Conservation (phyloP, 108 stramenopile genomes). For the Skeletonema tropicum region DNA sequence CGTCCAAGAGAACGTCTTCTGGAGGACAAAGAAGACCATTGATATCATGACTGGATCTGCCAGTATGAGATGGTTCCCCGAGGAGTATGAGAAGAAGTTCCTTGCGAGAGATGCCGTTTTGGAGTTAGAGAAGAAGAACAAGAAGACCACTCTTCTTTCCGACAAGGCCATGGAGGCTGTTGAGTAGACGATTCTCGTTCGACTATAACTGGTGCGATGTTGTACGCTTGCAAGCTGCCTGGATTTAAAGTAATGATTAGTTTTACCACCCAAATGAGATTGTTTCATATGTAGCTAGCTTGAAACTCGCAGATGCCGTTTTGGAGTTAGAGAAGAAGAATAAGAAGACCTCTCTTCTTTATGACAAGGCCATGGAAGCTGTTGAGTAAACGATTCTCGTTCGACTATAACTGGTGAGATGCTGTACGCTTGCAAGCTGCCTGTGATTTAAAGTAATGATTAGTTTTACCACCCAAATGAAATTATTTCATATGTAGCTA, state of each 20-base stretch:
- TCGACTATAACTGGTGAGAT: no score
- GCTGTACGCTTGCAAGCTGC: not conserved
- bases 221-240: not conserved
- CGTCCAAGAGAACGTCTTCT: conserved; percentile 82
- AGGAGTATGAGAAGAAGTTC: conserved; percentile 65
- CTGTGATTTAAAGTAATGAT: not conserved
- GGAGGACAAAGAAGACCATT: conserved; percentile 78
- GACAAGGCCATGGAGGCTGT: conserved; percentile 48
- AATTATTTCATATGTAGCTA: no score
- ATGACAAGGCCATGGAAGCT: no score
- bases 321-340: no score
- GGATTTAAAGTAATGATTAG: not conserved
- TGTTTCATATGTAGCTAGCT: no score
- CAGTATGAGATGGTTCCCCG: conserved; percentile 87
- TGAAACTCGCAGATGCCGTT: no score
- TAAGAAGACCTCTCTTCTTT: no score
- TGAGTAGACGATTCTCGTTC: conserved; percentile 15
- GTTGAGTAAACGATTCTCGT: no score
- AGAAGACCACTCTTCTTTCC: conserved; percentile 40
- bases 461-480: not conserved
- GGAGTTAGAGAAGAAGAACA: conserved; percentile 50
- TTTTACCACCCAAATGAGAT: not conserved
- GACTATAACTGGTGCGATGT: not conserved
- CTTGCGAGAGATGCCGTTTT: conserved; percentile 56
- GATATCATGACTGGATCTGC: conserved; percentile 87